Conservation (phyloP, 2,329 filamentous ascomycete genomes). For the Arthrobotrys megalospora region DNA sequence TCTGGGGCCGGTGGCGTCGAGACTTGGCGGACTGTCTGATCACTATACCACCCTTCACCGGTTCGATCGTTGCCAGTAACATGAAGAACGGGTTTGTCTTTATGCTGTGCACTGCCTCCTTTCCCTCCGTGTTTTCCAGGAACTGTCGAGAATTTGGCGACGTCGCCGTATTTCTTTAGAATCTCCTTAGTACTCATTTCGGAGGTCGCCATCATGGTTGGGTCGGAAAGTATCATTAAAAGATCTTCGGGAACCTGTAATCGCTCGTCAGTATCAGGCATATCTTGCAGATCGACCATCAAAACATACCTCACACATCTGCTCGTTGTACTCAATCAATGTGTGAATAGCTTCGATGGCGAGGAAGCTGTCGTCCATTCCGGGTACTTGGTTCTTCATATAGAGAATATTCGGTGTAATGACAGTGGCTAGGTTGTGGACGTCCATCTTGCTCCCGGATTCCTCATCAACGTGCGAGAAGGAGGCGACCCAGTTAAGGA, state of each 20-base stretch:
- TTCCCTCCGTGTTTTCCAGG: slow-evolving; percentile 68
- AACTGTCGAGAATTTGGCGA: slow-evolving; percentile 76
- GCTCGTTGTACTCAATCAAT: slow-evolving; percentile 92
- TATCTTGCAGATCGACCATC: slow-evolving; percentile 3
- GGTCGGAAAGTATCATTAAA: slow-evolving; percentile 86
- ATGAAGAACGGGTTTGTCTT: slow-evolving; percentile 72
- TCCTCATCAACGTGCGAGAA: slow-evolving; percentile 99
- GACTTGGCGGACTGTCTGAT: slow-evolving; percentile 85
- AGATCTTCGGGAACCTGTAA: slow-evolving; percentile 91
- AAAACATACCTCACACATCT: slow-evolving; percentile 91
- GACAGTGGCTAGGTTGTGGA: slow-evolving; percentile 95
- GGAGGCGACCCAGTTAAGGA: slow-evolving; percentile 96
- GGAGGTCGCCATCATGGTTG: slow-evolving; percentile 82
- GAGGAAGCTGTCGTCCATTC: slow-evolving; percentile 89
- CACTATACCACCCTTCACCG: slow-evolving; percentile 80
- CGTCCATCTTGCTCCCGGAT: slow-evolving; percentile 98
- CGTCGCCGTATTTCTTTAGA: slow-evolving; percentile 90
- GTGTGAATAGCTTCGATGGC: slow-evolving; percentile 94
- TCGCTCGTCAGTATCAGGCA: slow-evolving; percentile 3
- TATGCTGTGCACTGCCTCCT: slow-evolving; percentile 72
- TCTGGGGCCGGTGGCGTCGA: slow-evolving; percentile 71
- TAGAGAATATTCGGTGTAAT: slow-evolving; percentile 96
- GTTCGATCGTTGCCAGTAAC: slow-evolving; percentile 88
- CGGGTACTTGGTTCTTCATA: slow-evolving; percentile 74
- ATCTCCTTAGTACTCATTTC: slow-evolving; percentile 98